Evolutionary conservation across 257 asterid genomes (phyloP).

Genomic region (Solanum ahanhuiri): DNA sequence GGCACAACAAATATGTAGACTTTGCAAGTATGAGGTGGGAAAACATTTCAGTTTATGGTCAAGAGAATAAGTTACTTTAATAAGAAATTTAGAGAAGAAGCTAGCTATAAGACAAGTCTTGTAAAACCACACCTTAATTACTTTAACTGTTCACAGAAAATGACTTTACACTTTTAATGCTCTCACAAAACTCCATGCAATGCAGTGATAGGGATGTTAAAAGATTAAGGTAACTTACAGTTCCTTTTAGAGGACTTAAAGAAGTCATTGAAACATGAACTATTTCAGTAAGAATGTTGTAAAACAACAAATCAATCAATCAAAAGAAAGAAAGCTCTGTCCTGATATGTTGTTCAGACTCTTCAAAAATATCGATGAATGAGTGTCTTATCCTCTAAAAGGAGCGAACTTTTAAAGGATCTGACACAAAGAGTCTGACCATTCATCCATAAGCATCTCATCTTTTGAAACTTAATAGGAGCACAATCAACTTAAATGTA

Average conservation of each 20-base stretch:
- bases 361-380: not conserved
- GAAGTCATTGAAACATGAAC: not conserved
- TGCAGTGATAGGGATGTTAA: constrained; percentile 35
- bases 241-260: not conserved
- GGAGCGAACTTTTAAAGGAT: not conserved
- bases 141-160: constrained; percentile 14
- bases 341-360: not conserved
- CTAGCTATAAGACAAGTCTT: not conserved
- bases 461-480: not conserved
- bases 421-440: not conserved
- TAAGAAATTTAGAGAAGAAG: not conserved
- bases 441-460: constrained; percentile 2
- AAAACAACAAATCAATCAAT: not conserved
- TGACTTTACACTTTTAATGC: constrained; percentile 20
- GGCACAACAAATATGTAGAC: not conserved
- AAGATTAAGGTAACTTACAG: not conserved
- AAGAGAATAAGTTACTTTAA: not conserved
- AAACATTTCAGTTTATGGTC: not conserved
- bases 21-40: not conserved
- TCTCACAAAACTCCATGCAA: constrained; percentile 23
- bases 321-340: not conserved
- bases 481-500: constrained; percentile 10
- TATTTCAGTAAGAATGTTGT: constrained; percentile 11
- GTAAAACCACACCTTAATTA: not conserved
- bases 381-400: not conserved